These are phyloP conservation scores for Hymenoscyphus scutula DNA, from an alignment of 2,329 filamentous ascomycete genomes.

Conservation along the genomic window DNA sequence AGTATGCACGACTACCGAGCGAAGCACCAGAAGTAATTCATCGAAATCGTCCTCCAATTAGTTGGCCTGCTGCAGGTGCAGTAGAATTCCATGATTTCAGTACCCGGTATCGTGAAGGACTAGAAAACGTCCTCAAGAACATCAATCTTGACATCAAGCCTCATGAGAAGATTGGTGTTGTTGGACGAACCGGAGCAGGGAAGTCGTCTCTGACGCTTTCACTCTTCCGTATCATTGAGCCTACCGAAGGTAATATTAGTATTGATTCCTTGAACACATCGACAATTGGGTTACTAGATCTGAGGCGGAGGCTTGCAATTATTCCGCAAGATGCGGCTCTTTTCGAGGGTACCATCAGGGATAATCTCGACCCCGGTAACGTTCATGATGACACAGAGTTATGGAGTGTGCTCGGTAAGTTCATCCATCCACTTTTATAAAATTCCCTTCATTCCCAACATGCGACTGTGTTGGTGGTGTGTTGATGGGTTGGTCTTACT, in stretches of 20 bases:
- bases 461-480: constrained; percentile 13
- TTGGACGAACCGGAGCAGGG: constrained; percentile 58
- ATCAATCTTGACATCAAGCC: constrained; percentile 90
- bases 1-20: constrained; percentile 87
- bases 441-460: constrained; percentile 11
- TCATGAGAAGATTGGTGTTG: constrained; percentile 96
- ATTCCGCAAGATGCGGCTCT: constrained; percentile 97
- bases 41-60: constrained; percentile 78
- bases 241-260: constrained; percentile 75
- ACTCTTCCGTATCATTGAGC: constrained; percentile 93
- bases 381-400: constrained; percentile 96
- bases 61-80: constrained; percentile 87
- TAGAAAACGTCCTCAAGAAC: constrained; percentile 91
- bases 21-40: constrained; percentile 94
- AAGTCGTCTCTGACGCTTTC: constrained; percentile 60
- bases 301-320: constrained; percentile 86
- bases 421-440: constrained; percentile 11
- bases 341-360: constrained; percentile 88
- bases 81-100: constrained; percentile 93
- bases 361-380: constrained; percentile 93
- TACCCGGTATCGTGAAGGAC: constrained; percentile 82
- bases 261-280: constrained; percentile 91
- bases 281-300: constrained; percentile 82
- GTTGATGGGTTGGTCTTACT: constrained; percentile 11
- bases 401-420: constrained; percentile 89